Percentiles rank a stretch among this genome's conserved stretches.
Evolutionary conservation across 768 basidiomycete genomes (phyloP).

Genomic region (Tubosaeta brunneosetosa): DNA sequence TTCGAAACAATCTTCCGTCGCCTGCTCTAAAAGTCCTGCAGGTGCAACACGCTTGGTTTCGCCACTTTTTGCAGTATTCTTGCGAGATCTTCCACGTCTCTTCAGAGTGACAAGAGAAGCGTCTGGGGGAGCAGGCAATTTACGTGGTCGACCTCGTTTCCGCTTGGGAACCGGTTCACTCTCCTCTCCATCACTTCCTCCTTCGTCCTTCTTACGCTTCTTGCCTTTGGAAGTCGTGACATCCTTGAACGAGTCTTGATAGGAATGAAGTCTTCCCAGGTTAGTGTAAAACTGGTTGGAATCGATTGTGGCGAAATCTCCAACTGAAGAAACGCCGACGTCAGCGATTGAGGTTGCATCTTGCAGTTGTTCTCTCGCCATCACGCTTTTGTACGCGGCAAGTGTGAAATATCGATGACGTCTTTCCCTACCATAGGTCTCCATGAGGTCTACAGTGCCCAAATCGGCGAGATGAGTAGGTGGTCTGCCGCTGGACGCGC

Average conservation of each 20-base stretch:
- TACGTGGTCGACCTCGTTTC: constrained; percentile 59
- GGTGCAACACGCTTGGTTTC: background rate
- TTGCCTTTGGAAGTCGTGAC: constrained; percentile 14
- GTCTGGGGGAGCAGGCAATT: constrained; percentile 21
- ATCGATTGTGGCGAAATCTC: constrained; percentile 49
- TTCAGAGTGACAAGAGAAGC: constrained; percentile 21
- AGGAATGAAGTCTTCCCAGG: constrained; percentile 36
- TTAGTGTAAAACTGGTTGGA: constrained; percentile 52
- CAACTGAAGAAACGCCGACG: constrained; percentile 46
- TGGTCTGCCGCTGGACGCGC: constrained; percentile 58
- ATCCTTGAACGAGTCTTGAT: constrained; percentile 49
- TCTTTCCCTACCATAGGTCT: constrained; percentile 80
- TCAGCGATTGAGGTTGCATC: constrained; percentile 41
- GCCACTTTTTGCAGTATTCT: constrained; percentile 10
- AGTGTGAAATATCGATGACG: constrained; percentile 81
- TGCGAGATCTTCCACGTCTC: constrained; percentile 35
- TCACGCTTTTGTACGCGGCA: constrained; percentile 58
- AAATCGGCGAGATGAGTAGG: constrained; percentile 73
- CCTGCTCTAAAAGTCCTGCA: constrained; percentile 7
- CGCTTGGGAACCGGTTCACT: constrained; percentile 18
- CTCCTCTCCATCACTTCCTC: constrained; percentile 12
- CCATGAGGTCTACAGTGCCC: constrained; percentile 66
- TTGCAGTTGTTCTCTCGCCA: constrained; percentile 63
- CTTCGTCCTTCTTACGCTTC: constrained; percentile 33
- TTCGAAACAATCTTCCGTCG: background rate